These are phyloP conservation scores for Paulownia fortunei DNA, from an alignment of 257 asterid genomes.

Conservation along the genomic window DNA sequence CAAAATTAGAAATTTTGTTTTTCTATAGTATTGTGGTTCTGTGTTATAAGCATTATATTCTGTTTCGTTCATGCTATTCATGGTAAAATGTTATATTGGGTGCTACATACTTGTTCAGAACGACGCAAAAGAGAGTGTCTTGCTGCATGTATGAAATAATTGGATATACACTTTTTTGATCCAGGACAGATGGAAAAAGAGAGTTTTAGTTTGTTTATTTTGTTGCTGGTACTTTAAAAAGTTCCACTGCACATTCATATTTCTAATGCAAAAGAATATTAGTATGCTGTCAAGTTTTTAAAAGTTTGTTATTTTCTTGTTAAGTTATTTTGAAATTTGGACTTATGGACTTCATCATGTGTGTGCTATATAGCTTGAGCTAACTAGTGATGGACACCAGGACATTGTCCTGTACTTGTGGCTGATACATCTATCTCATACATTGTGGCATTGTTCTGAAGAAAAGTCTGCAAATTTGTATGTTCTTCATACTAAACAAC, in stretches of 20 bases:
- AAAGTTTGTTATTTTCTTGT: not conserved
- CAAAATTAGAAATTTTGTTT: not conserved
- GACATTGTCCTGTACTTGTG: too few relatives aligned
- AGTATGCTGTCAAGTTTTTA: not conserved
- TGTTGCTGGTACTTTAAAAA: too few relatives aligned
- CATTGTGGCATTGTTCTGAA: too few relatives aligned
- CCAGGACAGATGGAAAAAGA: not conserved
- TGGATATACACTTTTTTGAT: not conserved
- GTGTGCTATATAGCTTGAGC: too few relatives aligned
- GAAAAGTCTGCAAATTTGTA: too few relatives aligned
- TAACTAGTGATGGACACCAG: too few relatives aligned
- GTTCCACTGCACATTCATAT: not conserved
- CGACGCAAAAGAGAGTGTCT: not conserved
- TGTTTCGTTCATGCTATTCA: not conserved
- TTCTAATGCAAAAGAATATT: not conserved
- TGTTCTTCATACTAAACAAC: not conserved
- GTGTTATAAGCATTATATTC: not conserved
- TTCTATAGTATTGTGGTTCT: not conserved
- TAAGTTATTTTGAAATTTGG: not conserved
- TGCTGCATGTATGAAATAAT: not conserved
- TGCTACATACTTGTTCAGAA: not conserved
- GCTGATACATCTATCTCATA: too few relatives aligned
- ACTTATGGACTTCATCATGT: not conserved
- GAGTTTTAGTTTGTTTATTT: not conserved
- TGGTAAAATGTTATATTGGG: not conserved